Conservation (phyloP, 1,284 basidiomycete species). For the Peniophora sp. region DNA sequence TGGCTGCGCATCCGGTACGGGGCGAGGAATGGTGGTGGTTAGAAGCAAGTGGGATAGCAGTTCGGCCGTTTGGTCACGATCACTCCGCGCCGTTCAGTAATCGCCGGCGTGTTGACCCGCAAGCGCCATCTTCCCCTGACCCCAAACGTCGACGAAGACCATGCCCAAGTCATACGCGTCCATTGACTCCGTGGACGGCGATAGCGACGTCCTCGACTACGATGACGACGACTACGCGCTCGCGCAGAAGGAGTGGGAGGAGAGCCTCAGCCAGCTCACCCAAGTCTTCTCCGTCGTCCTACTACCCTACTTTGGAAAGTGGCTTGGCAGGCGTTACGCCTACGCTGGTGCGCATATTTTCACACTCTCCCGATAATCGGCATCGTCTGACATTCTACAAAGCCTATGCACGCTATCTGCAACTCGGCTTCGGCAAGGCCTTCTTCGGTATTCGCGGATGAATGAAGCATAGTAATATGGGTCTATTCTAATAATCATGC, state of each 20-base stretch:
- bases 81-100: not conserved
- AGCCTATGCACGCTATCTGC: conserved; percentile 71
- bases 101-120: conserved; percentile 2
- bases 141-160: conserved; percentile 4
- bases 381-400: conserved; percentile 3
- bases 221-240: conserved; percentile 68
- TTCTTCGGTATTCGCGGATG: conserved; percentile 41
- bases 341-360: conserved; percentile 62
- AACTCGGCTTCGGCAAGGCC: conserved; percentile 55
- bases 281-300: conserved; percentile 75
- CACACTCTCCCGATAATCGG: conserved; percentile 6
- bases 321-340: conserved; percentile 79
- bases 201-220: conserved; percentile 32
- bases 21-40: conserved; percentile 18
- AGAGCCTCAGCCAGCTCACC: conserved; percentile 78
- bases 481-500: not conserved
- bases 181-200: conserved; percentile 22
- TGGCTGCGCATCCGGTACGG: conserved; percentile 17
- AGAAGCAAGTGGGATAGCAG: conserved; percentile 5
- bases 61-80: conserved; percentile 3
- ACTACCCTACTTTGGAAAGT: conserved; percentile 83
- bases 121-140: not conserved
- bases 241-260: conserved; percentile 89
- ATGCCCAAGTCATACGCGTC: conserved; percentile 39
- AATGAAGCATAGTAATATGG: not conserved